phyloP scores from a whole-genome alignment of 2,329 filamentous ascomycete genomes.

The Zymoseptoria ardabiliae region DNA sequence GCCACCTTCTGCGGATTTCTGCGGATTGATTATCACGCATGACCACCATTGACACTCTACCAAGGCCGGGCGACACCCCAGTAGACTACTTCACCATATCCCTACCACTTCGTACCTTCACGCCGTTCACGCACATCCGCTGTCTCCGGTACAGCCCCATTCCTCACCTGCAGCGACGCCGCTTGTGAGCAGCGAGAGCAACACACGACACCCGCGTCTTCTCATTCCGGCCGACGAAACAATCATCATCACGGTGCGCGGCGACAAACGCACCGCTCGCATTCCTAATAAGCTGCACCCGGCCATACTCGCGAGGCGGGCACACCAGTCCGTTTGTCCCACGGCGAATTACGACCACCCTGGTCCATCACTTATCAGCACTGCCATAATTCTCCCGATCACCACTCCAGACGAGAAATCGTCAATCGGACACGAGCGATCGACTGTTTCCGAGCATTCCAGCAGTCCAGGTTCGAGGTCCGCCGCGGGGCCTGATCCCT shows the following conservation, averaged over 20 bases:
- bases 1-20: background rate
- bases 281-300: background rate
- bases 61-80: background rate
- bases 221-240: background rate
- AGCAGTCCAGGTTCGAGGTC: background rate
- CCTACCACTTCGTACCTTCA: background rate
- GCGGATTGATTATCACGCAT: background rate
- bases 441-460: background rate
- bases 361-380: background rate
- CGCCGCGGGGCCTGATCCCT: slow-evolving; percentile 8
- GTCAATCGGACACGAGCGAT: background rate
- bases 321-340: background rate
- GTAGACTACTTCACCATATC: background rate
- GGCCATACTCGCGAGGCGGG: background rate
- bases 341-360: background rate
- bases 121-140: background rate
- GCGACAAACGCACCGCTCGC: background rate
- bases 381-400: background rate
- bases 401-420: background rate
- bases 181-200: background rate
- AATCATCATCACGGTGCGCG: background rate
- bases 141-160: background rate
- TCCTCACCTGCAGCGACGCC: background rate
- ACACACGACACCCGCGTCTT: background rate
- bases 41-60: background rate